A percentile compares a stretch with the other conserved stretches of the same genome.
Conservation (phyloP, 192 early-diverging fungal genomes). For the Coemansia sp. region DNA sequence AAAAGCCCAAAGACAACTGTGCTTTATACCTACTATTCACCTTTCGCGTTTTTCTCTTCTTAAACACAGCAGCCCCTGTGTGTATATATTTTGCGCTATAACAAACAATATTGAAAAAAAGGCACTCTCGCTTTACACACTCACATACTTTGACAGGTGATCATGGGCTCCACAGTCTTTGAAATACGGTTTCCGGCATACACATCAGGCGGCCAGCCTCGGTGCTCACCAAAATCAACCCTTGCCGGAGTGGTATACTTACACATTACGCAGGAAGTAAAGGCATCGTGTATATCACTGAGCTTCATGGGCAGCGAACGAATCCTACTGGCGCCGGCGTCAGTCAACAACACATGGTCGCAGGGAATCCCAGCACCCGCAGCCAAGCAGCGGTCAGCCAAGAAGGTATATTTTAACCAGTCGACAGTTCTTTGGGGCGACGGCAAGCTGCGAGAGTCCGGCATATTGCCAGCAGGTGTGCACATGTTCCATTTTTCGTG, state of each 20-base stretch:
- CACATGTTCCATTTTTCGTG: conserved; percentile 54
- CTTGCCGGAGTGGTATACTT: conserved; percentile 41
- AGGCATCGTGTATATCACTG: conserved; percentile 31
- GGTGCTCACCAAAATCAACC: conserved; percentile 44
- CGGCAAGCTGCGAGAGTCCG: conserved; percentile 14
- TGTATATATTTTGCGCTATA: conserved; percentile 8
- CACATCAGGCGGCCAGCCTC: conserved; percentile 39
- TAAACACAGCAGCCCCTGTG: not conserved
- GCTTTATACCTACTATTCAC: not conserved
- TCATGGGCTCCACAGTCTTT: conserved; percentile 22
- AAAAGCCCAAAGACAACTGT: conserved; percentile 2
- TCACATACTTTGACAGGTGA: not conserved
- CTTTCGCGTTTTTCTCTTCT: not conserved
- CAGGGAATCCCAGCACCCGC: not conserved
- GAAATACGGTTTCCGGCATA: conserved; percentile 51
- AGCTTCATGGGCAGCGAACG: conserved; percentile 40
- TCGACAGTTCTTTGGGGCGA: conserved; percentile 44
- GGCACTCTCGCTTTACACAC: not conserved
- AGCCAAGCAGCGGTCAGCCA: conserved; percentile 25
- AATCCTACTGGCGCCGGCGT: conserved; percentile 32
- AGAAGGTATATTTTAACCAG: conserved; percentile 48
- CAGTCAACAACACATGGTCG: conserved; percentile 26
- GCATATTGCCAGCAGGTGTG: conserved; percentile 21
- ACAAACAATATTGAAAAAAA: conserved; percentile 1
- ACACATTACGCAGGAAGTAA: conserved; percentile 14